These are phyloP conservation scores for Pseudopithomyces maydicus DNA, from an alignment of 2,329 filamentous ascomycete species.

Conservation along the genomic window DNA sequence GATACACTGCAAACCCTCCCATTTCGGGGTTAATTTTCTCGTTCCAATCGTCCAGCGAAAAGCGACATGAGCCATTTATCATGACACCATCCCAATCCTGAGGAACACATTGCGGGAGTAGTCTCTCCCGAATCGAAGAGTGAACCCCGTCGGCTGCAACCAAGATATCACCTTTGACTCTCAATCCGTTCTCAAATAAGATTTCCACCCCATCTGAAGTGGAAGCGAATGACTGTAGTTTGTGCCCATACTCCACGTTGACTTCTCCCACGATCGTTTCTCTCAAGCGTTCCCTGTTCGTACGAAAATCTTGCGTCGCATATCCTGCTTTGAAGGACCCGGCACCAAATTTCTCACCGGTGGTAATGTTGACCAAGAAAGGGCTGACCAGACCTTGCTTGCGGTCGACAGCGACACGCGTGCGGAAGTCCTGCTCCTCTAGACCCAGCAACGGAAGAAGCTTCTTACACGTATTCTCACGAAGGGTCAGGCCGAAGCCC, in stretches of 20 bases:
- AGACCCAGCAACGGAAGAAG: neutral
- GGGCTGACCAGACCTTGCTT: neutral
- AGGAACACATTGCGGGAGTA: neutral
- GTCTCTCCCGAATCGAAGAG: neutral
- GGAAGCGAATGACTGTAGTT: neutral
- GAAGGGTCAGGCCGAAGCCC: neutral
- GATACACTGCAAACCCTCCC: neutral
- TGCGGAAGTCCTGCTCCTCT: neutral
- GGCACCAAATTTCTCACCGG: neutral
- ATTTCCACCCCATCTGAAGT: neutral
- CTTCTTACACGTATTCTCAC: neutral
- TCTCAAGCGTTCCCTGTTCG: neutral
- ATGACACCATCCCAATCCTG: constrained; percentile 1
- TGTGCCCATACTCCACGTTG: neutral
- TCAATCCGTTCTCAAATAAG: neutral
- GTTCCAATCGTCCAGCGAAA: neutral
- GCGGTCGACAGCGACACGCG: neutral
- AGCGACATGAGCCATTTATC: neutral
- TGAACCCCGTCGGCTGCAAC: neutral
- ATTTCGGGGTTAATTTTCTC: neutral
- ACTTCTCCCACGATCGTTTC: neutral
- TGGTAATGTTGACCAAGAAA: neutral
- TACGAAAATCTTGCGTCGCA: neutral
- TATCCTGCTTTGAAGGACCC: neutral
- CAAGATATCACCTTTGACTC: neutral